Percentiles rank a stretch among this genome's conserved stretches.
These are phyloP conservation scores for Hydrangea macrophylla DNA, from an alignment of 148 eudicot species.

Conservation along the genomic window DNA sequence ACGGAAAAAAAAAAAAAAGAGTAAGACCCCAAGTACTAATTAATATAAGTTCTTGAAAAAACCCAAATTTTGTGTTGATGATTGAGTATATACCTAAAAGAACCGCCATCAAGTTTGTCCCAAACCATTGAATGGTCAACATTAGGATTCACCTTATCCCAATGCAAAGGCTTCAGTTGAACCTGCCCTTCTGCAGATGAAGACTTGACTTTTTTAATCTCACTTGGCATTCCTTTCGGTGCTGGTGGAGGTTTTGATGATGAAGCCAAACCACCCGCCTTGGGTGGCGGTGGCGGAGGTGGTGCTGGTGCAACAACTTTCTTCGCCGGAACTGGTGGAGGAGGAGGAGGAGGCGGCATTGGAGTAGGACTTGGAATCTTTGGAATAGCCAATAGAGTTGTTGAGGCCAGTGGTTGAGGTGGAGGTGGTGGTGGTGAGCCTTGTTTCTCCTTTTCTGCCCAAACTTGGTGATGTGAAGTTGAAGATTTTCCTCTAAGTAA, in stretches of 20 bases:
- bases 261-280: constrained; percentile 17
- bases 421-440: constrained; percentile 18
- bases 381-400: constrained; percentile 11
- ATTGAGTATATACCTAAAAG: constrained; percentile 60
- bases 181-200: constrained; percentile 51
- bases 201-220: constrained; percentile 14
- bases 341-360: constrained; percentile 43
- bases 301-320: constrained; percentile 30
- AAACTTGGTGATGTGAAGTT: constrained; percentile 38
- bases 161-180: constrained; percentile 85
- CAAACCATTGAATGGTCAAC: constrained; percentile 81
- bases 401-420: constrained; percentile 30
- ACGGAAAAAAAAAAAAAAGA: constrained; percentile 8
- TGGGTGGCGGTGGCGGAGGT: constrained; percentile 35
- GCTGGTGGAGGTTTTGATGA: constrained; percentile 36
- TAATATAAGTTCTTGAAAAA: not conserved
- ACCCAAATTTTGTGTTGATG: not conserved
- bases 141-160: constrained; percentile 84
- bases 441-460: constrained; percentile 24
- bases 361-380: constrained; percentile 11
- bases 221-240: constrained; percentile 25
- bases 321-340: constrained; percentile 22
- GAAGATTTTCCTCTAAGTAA: constrained; percentile 53
- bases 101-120: constrained; percentile 69
- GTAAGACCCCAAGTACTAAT: not conserved